Evolutionary conservation across 78 protist genomes (phyloP), one percentile per base, ranked within the genome.

Genomic region (Emiliania huxleyi): DNA sequence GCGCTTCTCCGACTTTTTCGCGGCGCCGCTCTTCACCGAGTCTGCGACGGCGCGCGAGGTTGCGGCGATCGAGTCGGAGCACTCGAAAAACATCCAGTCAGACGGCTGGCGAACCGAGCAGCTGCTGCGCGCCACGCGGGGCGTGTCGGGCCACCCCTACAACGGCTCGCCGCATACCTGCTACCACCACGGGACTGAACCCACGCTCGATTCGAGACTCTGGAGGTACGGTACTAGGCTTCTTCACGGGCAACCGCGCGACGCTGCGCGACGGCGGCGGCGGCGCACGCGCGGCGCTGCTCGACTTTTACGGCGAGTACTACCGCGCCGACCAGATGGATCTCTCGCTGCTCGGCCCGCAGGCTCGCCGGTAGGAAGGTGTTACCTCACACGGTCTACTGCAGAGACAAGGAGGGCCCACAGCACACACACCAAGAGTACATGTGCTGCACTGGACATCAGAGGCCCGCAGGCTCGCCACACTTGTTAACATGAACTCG

Each of bases 21-120:
- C 26, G 5, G 52, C 90, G 90, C 90, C 90, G 62, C 90, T 83
- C 1, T 33, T 83, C 90, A 45, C 90, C 19, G 44, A 6, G 62
- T 4, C 90, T 0, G 88, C 88, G n/a, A 26, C 52, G 2, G 37
- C 52, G 37, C 88, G 88, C 37, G 88, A 79, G 88, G 4, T 79
- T 37, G 0, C 0, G 23, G 88, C 88, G 11, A 29, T 79, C 33
- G 88, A 79, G 35, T 18, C 88, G 1, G 88, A 79, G 56, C 88
- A 79, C 56, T 22, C n/a, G 21, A 79, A 79, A 21, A 79, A 79
- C 56, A 0, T 43, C 21, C 88, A 79, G 88, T 26, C 40, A 0
- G 88, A 79, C 52, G 37, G 21, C 37, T 43, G 88, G 56, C 88
- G 88, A 19, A 0, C 0, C 26, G 4, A 21, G 6, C 37, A 22